Base-by-base conservation (phyloP, 2,329 filamentous ascomycete genomes). In the Colletotrichum sp. region DNA sequence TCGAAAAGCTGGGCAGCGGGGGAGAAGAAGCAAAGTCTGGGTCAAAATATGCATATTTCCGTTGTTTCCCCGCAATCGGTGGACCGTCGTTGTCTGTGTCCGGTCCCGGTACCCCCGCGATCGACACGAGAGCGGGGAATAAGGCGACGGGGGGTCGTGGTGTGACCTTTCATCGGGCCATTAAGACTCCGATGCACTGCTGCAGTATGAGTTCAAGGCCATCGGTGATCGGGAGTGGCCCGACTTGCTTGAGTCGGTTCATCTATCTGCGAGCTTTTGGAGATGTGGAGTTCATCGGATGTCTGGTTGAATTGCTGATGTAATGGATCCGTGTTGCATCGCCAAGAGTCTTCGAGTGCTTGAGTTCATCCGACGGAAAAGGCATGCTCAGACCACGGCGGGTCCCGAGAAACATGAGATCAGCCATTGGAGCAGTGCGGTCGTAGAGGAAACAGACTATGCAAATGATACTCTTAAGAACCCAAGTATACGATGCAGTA, bases 1-100 rank as follows among this genome's bases (percentile, higher is more conserved):
- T 36, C n/a, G 6, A 9, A 28, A 74, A 28, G n/a, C 71, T 74
- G 66, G 72, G 72, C 72, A 74, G 72, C 67, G 67, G 72, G 71
- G 71, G 24, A 21, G 24, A 64, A 55, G 18, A 15, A 21, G n/a
- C 10, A 24, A 52, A 30, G 15, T 24, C 68, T 69, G 43, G 48
- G 61, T 36, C 21, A 26, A 21, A 61, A 28, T 36, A 24, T 66
- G 72, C 60, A 60, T 61, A 24, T 36, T 36, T 61, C 55, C 21
- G 36, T 43, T 6, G 6, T 32, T 61, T 61, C 60, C 60, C 72
- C 72, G 52, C 72, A 58, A 71, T 26, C 21, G 58, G 13, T 64
- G 34, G 52, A 61, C 26, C 32, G 12, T 10, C 18, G 43, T 52
- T 21, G 57, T 21, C 2, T 24, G n/a, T 36, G 28, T 58, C 60